These are phyloP conservation scores for Plenodomus lindquistii DNA, from an alignment of 2,329 filamentous ascomycete genomes.

Conservation along the genomic window DNA sequence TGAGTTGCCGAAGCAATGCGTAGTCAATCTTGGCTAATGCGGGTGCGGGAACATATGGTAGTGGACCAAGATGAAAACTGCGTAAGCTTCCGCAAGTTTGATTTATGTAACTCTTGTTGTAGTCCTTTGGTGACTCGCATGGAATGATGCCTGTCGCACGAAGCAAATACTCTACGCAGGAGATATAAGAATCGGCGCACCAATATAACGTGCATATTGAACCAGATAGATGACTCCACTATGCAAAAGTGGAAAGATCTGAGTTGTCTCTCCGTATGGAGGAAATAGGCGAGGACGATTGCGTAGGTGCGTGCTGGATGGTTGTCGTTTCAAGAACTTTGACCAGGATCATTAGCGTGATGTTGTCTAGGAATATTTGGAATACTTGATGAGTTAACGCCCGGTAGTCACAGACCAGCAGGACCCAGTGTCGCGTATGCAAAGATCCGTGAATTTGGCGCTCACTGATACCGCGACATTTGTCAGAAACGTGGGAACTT, in stretches of 20 bases:
- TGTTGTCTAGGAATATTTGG: conserved; percentile 27
- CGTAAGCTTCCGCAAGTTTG: no score
- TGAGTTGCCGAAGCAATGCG: no score
- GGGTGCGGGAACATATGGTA: no score
- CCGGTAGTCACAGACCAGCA: conserved; percentile 4
- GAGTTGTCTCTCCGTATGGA: background rate
- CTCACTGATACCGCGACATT: conserved; percentile 11
- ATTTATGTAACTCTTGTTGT: no score
- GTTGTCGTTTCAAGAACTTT: conserved; percentile 4
- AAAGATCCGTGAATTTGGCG: conserved; percentile 2
- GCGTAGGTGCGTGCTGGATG: background rate
- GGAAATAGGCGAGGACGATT: conserved; percentile 6
- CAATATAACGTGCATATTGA: background rate
- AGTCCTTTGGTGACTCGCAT: no score
- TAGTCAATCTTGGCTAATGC: no score
- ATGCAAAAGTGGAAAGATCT: background rate
- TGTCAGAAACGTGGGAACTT: conserved; percentile 18
- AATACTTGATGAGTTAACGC: conserved; percentile 29
- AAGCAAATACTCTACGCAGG: no score
- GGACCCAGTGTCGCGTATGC: conserved; percentile 2
- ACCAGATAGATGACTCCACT: background rate
- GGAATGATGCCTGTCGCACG: no score
- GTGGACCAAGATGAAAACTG: no score
- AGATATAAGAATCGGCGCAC: background rate
- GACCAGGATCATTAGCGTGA: conserved; percentile 22